Percentiles rank a stretch among this genome's conserved stretches.
phyloP scores from a whole-genome alignment of 306 rosid species.

The Crataegus laevigata region DNA sequence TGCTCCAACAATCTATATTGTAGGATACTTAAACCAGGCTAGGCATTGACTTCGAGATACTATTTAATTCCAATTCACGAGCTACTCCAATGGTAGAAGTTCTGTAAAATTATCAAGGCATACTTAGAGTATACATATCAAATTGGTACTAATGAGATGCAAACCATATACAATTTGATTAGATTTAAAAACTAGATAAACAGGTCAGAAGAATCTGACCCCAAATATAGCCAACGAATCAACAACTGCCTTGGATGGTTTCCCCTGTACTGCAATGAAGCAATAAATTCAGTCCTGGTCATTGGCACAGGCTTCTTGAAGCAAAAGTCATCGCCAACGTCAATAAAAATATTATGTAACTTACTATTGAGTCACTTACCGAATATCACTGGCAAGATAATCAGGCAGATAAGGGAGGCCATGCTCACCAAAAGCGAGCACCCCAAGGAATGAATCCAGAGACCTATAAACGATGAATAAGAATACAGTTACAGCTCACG shows the following conservation, averaged over 20 bases:
- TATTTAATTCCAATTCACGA: not conserved
- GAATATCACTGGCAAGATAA: constrained; percentile 71
- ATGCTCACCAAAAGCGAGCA: constrained; percentile 95
- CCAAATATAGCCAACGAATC: constrained; percentile 96
- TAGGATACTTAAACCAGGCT: not conserved
- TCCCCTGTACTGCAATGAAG: constrained; percentile 80
- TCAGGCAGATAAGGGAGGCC: constrained; percentile 90
- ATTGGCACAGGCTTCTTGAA: constrained; percentile 6
- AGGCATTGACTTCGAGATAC: not conserved
- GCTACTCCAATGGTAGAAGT: not conserved
- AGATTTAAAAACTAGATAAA: constrained; percentile 17
- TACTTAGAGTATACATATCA: not conserved
- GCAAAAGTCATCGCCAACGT: not conserved
- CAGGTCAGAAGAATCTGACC: constrained; percentile 55
- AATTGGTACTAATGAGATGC: not conserved
- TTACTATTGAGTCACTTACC: constrained; percentile 40
- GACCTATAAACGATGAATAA: constrained; percentile 36
- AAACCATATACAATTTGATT: not conserved
- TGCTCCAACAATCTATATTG: not conserved
- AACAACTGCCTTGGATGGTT: constrained; percentile 81
- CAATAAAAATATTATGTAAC: constrained; percentile 9
- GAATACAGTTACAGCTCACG: not conserved
- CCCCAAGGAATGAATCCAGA: constrained; percentile 81
- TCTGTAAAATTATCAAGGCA: not conserved
- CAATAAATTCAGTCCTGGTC: constrained; percentile 16